Base-by-base conservation (phyloP, 345 rosid species). In the Conringia planisiliqua region DNA sequence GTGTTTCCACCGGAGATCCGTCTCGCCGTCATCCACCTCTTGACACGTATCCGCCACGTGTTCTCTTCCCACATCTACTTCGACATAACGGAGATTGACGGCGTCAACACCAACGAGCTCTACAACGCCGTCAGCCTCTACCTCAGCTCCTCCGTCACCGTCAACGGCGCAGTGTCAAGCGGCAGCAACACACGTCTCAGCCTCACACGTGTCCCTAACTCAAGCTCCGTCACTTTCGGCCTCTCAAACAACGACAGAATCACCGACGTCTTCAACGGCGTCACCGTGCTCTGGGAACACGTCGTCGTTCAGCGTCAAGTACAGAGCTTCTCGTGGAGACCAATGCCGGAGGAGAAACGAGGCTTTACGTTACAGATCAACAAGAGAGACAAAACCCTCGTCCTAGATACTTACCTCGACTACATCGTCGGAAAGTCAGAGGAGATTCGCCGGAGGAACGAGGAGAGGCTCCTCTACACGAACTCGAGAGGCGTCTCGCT, bases 81-180 rank as follows among this genome's bases (percentile, higher is more conserved):
- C 65, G 98, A 94, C 73, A 89, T 91, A 75, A 91, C 97, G 0
- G 97, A 94, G 82, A 91, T 89, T 72, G 95, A 94, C 76, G 98
- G 97, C 51, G 96, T 94, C 63, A 94, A 94, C 85, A 91, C 98
- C 84, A 91, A 94, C 85, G 96, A 94, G 78, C 98, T 94, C 78
- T 94, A 94, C 83, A 84, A 81, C 91, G 98, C 98, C 20, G 91
- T 89, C 76, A 97, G 91, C 78, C 93, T 94, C 55, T 94, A 94
- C 82, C 82, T 94, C 2, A 87, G 94, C 84, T 85, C 91, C 70
- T 85, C 87, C n/a, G 84, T 86, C 52, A 87, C 94, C 50, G 36
- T 56, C 4, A 66, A 82, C 82, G 80, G 82, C 59, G 88, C 87
- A 5, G 70, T 52, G 0, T 62, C 68, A 0, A 26, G 42, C 43